Conservation (phyloP, 371 early-diverging fungal species). For the Mortierella sp. region DNA sequence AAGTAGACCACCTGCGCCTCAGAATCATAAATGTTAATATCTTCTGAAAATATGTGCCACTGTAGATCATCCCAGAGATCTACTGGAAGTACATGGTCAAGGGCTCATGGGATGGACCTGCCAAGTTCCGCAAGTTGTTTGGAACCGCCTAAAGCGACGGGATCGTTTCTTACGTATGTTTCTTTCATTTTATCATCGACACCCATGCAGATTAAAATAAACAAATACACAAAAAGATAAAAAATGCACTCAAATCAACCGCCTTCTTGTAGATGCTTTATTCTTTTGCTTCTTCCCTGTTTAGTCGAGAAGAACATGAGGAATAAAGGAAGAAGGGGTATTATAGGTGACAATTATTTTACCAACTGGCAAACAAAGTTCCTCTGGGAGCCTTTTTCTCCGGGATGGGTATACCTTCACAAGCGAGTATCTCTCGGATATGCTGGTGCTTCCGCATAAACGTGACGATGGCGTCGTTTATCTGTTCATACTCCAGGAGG, state of each 20-base stretch:
- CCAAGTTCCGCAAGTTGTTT: slow-evolving; percentile 66
- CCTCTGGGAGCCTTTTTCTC: slow-evolving; percentile 16
- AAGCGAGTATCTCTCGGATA: slow-evolving; percentile 18
- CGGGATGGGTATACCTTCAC: slow-evolving; percentile 6
- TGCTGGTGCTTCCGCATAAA: slow-evolving; percentile 63
- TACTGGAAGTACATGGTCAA: slow-evolving; percentile 85
- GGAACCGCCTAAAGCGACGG: slow-evolving; percentile 20
- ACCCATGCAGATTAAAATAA: no score
- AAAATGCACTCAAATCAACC: no score
- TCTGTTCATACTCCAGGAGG: slow-evolving; percentile 92
- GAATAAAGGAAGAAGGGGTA: no score
- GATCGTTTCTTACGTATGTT: not conserved
- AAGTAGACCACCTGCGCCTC: no score
- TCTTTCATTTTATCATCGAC: not conserved
- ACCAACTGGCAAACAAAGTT: slow-evolving; percentile 39
- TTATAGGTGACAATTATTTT: no score
- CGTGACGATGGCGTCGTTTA: slow-evolving; percentile 73
- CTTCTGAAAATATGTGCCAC: not conserved
- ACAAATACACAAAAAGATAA: no score
- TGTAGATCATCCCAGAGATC: slow-evolving; percentile 73
- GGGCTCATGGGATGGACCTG: slow-evolving; percentile 86
- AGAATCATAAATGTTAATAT: no score
- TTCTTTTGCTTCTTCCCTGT: no score
- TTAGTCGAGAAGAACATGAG: no score
- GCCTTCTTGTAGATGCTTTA: no score